Conservation (phyloP, 164 flowering plant genomes). For the Kalanchoe fedtschenkoi region DNA sequence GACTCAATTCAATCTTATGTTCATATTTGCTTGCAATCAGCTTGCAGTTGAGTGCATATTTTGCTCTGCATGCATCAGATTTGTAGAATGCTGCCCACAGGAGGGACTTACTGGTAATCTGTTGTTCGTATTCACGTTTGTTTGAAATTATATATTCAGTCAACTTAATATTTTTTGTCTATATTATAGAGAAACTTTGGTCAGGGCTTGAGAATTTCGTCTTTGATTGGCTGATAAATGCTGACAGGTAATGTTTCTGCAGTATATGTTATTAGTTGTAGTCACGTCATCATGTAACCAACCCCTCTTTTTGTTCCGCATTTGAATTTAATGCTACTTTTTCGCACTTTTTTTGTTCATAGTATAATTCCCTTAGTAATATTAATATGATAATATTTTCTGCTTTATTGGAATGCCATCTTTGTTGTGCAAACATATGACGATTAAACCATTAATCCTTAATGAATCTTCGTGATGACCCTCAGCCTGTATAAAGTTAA, state of each 20-base stretch:
- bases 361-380: background rate
- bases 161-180: slow-evolving; percentile 7
- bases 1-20: background rate
- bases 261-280: no score
- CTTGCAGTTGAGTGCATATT: slow-evolving; percentile 99
- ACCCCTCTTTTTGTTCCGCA: no score
- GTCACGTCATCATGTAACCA: background rate
- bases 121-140: background rate
- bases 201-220: slow-evolving; percentile 95
- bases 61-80: slow-evolving; percentile 98
- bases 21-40: slow-evolving; percentile 25
- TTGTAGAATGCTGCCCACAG: slow-evolving; percentile 97
- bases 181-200: slow-evolving; percentile 87
- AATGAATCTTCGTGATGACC: background rate
- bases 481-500: background rate
- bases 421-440: background rate
- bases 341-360: background rate
- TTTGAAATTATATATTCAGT: slow-evolving; percentile 3
- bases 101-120: slow-evolving; percentile 63
- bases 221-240: slow-evolving; percentile 97
- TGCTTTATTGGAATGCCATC: no score
- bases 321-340: background rate
- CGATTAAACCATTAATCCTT: background rate
- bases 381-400: background rate
- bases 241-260: slow-evolving; percentile 83